Conservation (phyloP, 1,139 yeast species). For the Taphrina deformans region DNA sequence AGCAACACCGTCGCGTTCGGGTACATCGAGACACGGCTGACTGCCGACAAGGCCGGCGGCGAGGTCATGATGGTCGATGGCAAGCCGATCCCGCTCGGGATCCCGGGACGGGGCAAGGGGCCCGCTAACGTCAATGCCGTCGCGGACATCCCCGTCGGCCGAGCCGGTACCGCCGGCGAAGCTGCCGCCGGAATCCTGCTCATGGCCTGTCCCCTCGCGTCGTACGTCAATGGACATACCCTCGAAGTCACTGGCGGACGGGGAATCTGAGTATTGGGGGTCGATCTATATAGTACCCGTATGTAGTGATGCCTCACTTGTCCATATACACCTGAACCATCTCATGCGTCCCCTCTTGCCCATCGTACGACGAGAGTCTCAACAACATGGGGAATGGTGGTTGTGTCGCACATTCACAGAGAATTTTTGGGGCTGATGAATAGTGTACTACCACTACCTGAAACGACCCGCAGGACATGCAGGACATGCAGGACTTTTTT, state of each 20-base stretch:
- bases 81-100: constrained; percentile 27
- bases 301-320: too few relatives aligned
- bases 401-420: too few relatives aligned
- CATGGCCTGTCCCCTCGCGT: constrained; percentile 26
- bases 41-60: constrained; percentile 31
- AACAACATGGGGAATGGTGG: too few relatives aligned
- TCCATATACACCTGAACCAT: too few relatives aligned
- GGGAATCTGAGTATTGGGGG: too few relatives aligned
- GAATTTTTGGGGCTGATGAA: too few relatives aligned
- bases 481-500: too few relatives aligned
- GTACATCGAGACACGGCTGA: constrained; percentile 34
- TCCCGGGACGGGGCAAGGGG: constrained; percentile 32
- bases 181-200: constrained; percentile 31
- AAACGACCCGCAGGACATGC: too few relatives aligned
- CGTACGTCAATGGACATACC: constrained; percentile 32
- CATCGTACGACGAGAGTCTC: too few relatives aligned
- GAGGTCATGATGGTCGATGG: constrained; percentile 34
- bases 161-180: constrained; percentile 30
- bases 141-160: constrained; percentile 29
- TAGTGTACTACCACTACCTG: too few relatives aligned
- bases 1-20: constrained; percentile 32
- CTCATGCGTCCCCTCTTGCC: too few relatives aligned
- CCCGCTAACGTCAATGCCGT: constrained; percentile 25
- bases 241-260: constrained; percentile 32
- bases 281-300: too few relatives aligned